Evolutionary conservation across 495 filamentous ascomycete genomes (phyloP), one percentile per base, ranked within the genome.

Genomic region (Cairneyella variabilis): DNA sequence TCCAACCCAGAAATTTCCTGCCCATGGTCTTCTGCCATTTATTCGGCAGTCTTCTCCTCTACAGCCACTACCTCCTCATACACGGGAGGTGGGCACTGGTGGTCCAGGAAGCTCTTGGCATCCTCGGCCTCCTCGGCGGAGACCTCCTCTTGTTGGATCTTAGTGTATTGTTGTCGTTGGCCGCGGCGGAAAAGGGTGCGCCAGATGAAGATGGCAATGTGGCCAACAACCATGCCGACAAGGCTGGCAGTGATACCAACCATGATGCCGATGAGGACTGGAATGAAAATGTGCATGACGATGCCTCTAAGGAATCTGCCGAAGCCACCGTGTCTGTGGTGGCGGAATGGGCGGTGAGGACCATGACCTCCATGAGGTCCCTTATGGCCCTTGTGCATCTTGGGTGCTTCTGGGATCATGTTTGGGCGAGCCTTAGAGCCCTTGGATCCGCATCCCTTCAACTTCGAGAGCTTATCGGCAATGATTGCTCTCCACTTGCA

Each of bases 161-260:
- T 36, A 17, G 7, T 34, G 23, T 58, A 58, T 6, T 10, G 44
- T 8, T 36, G 32, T 18, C 37, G 22, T 5, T 20, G 16, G 30
- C 48, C 44, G 32, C 59, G 59, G 54, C 68, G 65, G 59, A 63
- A 63, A 37, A 71, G 46, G 10, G 52, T 39, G 48, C 74, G 72
- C 71, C 71, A 79, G 25, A 76, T 26, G 25, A 69, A 69, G 45
- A 80, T 70, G 21, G 70, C 57, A 28, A 75, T 51, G 9, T 72
- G 72, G 17, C 76, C 76, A 54, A 76, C 65, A 18, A 75, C 59
- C 75, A 79, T 79, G 30, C 76, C 76, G 44, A 80, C 57, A 25
- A 78, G 58, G 68, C 75, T 76, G 42, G 74, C 70, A 40, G 64
- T 66, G n/a, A 81, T 66, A 57, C 78, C 78, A 47, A 74, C 76